These are phyloP conservation scores for Candida nitratophila DNA, from an alignment of 805 yeast genomes.

Conservation along the genomic window DNA sequence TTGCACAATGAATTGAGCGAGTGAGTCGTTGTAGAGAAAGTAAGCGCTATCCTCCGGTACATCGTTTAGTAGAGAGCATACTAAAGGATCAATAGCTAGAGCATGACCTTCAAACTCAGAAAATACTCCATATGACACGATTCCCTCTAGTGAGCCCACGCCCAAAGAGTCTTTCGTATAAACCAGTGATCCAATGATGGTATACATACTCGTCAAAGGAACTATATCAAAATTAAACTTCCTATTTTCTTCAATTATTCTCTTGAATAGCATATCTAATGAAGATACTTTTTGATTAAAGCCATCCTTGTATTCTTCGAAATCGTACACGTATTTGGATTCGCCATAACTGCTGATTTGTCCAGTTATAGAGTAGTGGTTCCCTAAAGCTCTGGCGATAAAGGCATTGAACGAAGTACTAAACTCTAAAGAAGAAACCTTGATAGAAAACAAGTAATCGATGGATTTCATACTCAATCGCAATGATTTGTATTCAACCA, in stretches of 20 bases:
- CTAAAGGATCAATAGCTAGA: no score
- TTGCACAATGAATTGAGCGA: no score
- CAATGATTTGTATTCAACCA: neutral
- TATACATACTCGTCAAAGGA: no score
- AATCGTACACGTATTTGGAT: neutral
- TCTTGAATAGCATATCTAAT: conserved; percentile 24
- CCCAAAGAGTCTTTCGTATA: no score
- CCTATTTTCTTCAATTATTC: neutral
- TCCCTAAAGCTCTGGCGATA: conserved; percentile 26
- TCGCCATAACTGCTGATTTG: neutral
- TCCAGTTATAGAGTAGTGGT: conserved; percentile 22
- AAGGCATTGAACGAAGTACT: conserved; percentile 16
- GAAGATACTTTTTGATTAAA: conserved; percentile 14
- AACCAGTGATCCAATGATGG: no score
- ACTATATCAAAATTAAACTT: neutral
- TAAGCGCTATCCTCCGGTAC: no score
- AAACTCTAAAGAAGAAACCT: no score
- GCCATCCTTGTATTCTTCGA: neutral
- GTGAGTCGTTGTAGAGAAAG: no score
- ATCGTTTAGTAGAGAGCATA: no score
- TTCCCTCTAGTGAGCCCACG: no score
- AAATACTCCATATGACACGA: no score
- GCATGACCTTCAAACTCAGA: no score
- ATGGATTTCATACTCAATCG: neutral
- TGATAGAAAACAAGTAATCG: neutral